Evolutionary conservation across 768 basidiomycete genomes (phyloP).

Genomic region (Auricularia sp.): DNA sequence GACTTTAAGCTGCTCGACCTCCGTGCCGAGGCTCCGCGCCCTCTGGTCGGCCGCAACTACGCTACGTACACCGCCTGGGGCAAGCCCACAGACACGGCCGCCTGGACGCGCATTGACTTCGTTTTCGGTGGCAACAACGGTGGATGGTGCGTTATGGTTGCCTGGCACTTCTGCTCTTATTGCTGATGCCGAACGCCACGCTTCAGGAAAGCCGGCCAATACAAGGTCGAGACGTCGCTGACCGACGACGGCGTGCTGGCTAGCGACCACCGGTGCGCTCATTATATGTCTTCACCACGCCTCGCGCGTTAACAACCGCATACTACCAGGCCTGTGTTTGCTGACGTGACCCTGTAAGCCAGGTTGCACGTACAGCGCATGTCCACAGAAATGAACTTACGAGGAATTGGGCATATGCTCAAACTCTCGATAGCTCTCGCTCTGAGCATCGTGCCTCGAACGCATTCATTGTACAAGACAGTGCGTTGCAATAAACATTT

Average conservation of each 20-base stretch:
- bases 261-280: slow-evolving; percentile 47
- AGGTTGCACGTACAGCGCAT: neutral
- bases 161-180: neutral
- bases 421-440: no score
- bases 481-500: no score
- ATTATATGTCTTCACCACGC: slow-evolving; percentile 16
- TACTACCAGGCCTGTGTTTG: neutral
- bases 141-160: slow-evolving; percentile 29
- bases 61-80: slow-evolving; percentile 41
- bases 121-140: slow-evolving; percentile 40
- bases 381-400: neutral
- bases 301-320: neutral
- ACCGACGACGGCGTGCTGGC: slow-evolving; percentile 43
- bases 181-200: neutral
- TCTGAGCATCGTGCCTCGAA: no score
- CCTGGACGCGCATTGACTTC: slow-evolving; percentile 41
- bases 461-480: no score
- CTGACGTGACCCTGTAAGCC: slow-evolving; percentile 1
- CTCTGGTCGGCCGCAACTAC: slow-evolving; percentile 34
- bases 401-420: neutral
- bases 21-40: slow-evolving; percentile 31
- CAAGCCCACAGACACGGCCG: slow-evolving; percentile 27
- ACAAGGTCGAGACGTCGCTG: slow-evolving; percentile 33
- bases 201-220: slow-evolving; percentile 27
- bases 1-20: slow-evolving; percentile 38